Base-by-base conservation (phyloP, 1,284 basidiomycete genomes). In the Cutaneotrichosporon cavernicola region DNA sequence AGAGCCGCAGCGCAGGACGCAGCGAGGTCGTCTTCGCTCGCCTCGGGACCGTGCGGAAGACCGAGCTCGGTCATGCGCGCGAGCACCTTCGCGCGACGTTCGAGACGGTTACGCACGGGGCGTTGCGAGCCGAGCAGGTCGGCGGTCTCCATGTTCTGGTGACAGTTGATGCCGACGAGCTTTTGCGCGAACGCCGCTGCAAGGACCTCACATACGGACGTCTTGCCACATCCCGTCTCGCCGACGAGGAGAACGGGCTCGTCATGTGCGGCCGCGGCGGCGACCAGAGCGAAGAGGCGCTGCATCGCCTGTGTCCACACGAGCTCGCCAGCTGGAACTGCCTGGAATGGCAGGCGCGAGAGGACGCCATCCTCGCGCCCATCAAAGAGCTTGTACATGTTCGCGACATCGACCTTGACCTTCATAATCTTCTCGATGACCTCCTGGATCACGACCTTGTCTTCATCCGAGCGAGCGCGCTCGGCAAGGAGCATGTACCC, bases 131-230 rank as follows among this genome's bases (percentile, higher is more conserved):
- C 97, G 57, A 99, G 91, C 47, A 99, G 83, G 79, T 99, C 97
- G 9, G 96, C 92, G 0, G 96, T 97, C 81, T 99, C 97, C n/a
- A 96, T 99, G 76, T 98, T 99, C 79, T 98, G 95, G 79, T 99
- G 97, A 75, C 96, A 99, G 74, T 92, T 98, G 72, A 99, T 86
- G 8, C 87, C 85, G 70, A 90, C 84, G 18, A 99, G 83, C 47
- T 81, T 81, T 70, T 87, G 87, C 36, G 81, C 81, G 31, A 87
- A 82, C 4, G 88, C 87, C 56, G 87, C 84, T 0, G 95, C 90
- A 65, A 91, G 89, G 8, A 95, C 83, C 76, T 99, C 93, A 74
- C 96, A 98, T 26, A 98, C 90, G 0, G 94, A 96, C 0, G 97
- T 99, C 82, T 99, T 99, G 9, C 97, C 97, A 4, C 91, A 91